Evolutionary conservation across 495 filamentous ascomycete species (phyloP), one percentile per base, ranked within the genome.

Genomic region (Hypoxylon fuscum): DNA sequence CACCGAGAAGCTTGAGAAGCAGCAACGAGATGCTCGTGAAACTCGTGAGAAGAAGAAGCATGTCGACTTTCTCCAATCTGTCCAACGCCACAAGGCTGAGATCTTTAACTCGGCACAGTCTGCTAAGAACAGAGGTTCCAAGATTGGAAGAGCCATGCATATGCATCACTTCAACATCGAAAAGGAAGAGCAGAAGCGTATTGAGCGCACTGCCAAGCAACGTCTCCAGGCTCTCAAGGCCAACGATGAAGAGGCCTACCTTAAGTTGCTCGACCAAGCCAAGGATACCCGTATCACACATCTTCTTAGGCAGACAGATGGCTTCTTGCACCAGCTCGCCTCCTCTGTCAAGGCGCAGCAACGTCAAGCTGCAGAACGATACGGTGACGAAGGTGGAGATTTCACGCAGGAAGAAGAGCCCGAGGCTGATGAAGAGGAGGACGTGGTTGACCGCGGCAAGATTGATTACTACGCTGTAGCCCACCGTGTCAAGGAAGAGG

Each of bases 221-320:
- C 96, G 95, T 97, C 90, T 98, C 35, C 92, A 96, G 76, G 96
- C 96, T 25, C 80, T 98, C 76, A 98, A 96, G 78, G 93, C 94
- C 65, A 96, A 98, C 86, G 94, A 98, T 75, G 95, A 98, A 81
- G 95, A 97, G 74, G 96, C 95, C 0, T 98, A 98, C 71, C 80
- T 98, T 68, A 97, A 97, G 72, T 81, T 98, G 62, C 87, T 98
- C 62, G 95, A 93, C 70, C 93, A 98, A 72, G 96, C 95, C 57
- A 98, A 98, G 79, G 95, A 98, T 81, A 97, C 92, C 17, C 94
- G 95, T 87, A 98, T 98, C 66, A 95, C 96, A 12, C 95, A 98
- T 72, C 82, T 98, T 56, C 86, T 98, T 27, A 90, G 88, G 62
- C 95, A 98, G 77, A 98, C 95, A 27, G 94, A 98, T 73, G 92